A percentile compares a stretch with the other conserved stretches of the same genome.
phyloP scores from a whole-genome alignment of 2,329 filamentous ascomycete species.

The Diaporthe caulivora region DNA sequence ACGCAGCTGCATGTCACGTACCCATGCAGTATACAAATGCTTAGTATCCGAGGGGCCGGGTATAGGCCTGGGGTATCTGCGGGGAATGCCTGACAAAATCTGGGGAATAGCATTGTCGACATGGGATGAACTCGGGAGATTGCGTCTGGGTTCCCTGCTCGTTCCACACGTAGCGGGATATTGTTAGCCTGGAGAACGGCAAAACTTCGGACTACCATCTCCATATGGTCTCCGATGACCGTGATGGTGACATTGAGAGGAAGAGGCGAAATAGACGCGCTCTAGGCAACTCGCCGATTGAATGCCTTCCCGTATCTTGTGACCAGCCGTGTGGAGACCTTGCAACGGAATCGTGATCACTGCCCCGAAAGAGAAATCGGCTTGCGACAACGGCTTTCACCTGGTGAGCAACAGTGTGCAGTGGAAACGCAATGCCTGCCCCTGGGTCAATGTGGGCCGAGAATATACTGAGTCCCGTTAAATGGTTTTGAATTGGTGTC shows the following conservation, averaged over 20 bases:
- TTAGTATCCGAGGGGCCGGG: not conserved
- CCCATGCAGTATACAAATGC: not conserved
- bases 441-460: constrained; percentile 2
- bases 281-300: not conserved
- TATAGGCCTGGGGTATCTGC: constrained; percentile 2
- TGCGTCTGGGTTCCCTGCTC: not conserved
- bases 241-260: not conserved
- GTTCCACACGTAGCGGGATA: not conserved
- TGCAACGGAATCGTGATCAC: constrained; percentile 5
- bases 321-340: constrained; percentile 22
- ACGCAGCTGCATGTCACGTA: not conserved
- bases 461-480: not conserved
- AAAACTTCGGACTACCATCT: constrained; percentile 5
- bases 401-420: not conserved
- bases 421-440: not conserved
- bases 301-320: constrained; percentile 2
- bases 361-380: not conserved
- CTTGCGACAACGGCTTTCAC: not conserved
- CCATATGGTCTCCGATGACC: not conserved
- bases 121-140: constrained; percentile 16
- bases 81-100: constrained; percentile 22
- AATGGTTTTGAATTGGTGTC: not conserved
- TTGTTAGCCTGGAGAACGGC: constrained; percentile 9
- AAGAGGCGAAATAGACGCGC: not conserved
- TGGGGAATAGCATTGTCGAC: not conserved